These are phyloP conservation scores for Glycine latifolia DNA, from an alignment of 306 rosid species.

Conservation along the genomic window DNA sequence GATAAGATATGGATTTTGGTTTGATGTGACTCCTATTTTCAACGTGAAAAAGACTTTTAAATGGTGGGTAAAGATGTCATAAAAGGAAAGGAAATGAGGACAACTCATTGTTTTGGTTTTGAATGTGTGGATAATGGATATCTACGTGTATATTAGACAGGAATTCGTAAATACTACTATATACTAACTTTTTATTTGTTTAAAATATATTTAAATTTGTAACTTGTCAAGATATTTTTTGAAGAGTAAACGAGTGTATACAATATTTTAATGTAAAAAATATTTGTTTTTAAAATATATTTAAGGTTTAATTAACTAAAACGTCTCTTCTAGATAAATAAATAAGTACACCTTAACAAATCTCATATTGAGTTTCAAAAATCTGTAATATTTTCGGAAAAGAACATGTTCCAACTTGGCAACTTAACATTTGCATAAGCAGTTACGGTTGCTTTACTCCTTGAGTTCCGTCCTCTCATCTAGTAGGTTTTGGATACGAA, in stretches of 20 bases:
- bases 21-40: slow-evolving; percentile 58
- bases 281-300: not conserved
- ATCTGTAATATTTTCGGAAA: too few relatives aligned
- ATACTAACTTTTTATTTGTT: not conserved
- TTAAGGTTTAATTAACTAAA: not conserved
- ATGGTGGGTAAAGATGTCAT: slow-evolving; percentile 45
- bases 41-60: slow-evolving; percentile 24
- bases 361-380: too few relatives aligned
- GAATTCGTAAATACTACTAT: too few relatives aligned
- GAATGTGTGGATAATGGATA: too few relatives aligned
- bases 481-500: not conserved
- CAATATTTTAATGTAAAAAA: too few relatives aligned
- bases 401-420: too few relatives aligned
- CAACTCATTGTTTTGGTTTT: not conserved
- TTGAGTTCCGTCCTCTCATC: too few relatives aligned
- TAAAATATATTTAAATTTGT: not conserved
- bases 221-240: not conserved
- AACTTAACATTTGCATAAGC: too few relatives aligned
- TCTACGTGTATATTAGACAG: too few relatives aligned
- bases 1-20: slow-evolving; percentile 57
- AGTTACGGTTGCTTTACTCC: too few relatives aligned
- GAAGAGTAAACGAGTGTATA: not conserved
- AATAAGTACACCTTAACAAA: not conserved
- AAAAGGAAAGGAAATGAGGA: slow-evolving; percentile 39
- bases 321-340: not conserved